Base-by-base conservation (phyloP, 2,329 filamentous ascomycete genomes). In the Coniochaeta hoffmannii region DNA sequence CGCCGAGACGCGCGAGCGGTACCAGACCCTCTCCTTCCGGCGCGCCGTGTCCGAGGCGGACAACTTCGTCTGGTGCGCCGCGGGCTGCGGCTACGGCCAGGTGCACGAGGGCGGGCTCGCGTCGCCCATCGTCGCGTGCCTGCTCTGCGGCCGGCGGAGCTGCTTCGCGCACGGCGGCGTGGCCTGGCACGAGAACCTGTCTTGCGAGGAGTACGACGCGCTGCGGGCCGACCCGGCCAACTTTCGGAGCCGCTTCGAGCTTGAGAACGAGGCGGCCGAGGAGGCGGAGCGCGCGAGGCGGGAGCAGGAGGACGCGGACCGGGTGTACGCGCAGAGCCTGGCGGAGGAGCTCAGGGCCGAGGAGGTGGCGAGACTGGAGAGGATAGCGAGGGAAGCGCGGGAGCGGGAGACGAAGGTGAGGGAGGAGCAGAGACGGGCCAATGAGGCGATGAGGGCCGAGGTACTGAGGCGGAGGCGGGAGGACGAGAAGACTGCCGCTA, bases 61-160 rank as follows among this genome's bases (percentile, higher is more conserved):
- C 0, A 73, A 74, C 31, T 84, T 82, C 59, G 64, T 74, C 14
- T 82, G 78, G 76, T 85, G 81, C 60, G 72, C 80, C 1, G 67
- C 76, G 0, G 69, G 68, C 2, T 85, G 82, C 60, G 71, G 68
- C 9, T 74, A 71, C 1, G 80, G 81, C 0, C 80, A 83, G 59
- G 69, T 81, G 2, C 80, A 83, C 50, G 68, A 70, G 1, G 69
- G 64, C 3, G 73, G 73, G 15, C 28, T 3, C 4, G 49, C 32
- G 2, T 50, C 26, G 26, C 49, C 49, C 15, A 31, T 50, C 4
- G 41, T 46, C n/a, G 19, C 26, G 10, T 46, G 41, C 22, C 41
- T 24, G 41, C 59, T 64, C 41, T 76, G 77, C 56, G 55, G 56
- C 4, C 68, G 69, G 28, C 70, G 70, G 11, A 74, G 71, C 2